Conservation (phyloP, 2,329 filamentous ascomycete genomes). For the Aspergillus cejpii region DNA sequence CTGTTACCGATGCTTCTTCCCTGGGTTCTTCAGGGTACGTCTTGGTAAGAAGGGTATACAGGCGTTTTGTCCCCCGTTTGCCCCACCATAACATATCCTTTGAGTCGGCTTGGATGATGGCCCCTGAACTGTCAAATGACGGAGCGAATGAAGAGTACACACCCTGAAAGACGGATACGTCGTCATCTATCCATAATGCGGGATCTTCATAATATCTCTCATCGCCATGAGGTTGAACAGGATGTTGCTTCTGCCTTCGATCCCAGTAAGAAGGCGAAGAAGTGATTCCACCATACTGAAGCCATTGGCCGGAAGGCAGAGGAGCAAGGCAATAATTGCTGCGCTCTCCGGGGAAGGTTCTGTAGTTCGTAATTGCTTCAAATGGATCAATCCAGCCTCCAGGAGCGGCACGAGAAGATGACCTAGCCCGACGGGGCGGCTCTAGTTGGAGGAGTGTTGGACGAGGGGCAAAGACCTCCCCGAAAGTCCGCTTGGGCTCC, state of each 20-base stretch:
- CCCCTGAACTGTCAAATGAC: conserved; percentile 40
- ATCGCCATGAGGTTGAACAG: conserved; percentile 17
- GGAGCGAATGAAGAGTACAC: conserved; percentile 47
- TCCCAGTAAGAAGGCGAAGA: conserved; percentile 36
- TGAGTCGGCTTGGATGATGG: conserved; percentile 38
- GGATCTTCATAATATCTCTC: conserved; percentile 24
- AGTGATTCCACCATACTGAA: conserved; percentile 38
- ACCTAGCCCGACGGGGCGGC: conserved; percentile 34
- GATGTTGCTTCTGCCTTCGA: conserved; percentile 32
- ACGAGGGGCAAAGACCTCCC: conserved; percentile 41
- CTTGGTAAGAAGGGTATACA: conserved; percentile 33
- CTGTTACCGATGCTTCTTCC: conserved; percentile 15
- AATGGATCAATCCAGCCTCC: conserved; percentile 39
- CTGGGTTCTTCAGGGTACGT: conserved; percentile 18
- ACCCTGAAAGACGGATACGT: conserved; percentile 36
- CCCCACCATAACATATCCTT: conserved; percentile 45
- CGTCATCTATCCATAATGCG: conserved; percentile 27
- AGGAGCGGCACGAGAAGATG: conserved; percentile 28
- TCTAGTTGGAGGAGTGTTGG: conserved; percentile 36
- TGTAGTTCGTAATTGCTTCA: conserved; percentile 33
- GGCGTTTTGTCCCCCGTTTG: conserved; percentile 35
- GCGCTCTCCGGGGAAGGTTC: conserved; percentile 31
- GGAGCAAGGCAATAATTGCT: conserved; percentile 38
- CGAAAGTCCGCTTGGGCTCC: conserved; percentile 36
- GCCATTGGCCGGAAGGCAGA: conserved; percentile 39